phyloP scores from a whole-genome alignment of 164 flowering plant species.

The Amborella trichopoda region DNA sequence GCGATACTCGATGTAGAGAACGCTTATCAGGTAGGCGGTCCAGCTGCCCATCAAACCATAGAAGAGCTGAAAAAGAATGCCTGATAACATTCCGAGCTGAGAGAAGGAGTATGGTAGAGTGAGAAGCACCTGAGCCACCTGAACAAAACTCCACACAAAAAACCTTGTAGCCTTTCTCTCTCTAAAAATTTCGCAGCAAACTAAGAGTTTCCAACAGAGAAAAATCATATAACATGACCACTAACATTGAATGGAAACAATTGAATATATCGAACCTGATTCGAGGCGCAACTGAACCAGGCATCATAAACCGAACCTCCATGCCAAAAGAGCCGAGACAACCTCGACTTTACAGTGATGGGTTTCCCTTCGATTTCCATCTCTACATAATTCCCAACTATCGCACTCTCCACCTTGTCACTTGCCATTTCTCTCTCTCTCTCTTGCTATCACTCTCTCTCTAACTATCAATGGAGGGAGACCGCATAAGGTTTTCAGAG shows the following conservation, averaged over 20 bases:
- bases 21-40: constrained; percentile 11
- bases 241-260: no score
- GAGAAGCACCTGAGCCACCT: constrained; percentile 12
- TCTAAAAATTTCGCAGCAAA: no score
- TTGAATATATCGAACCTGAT: constrained; percentile 51
- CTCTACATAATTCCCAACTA: constrained; percentile 81
- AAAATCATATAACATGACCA: no score
- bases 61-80: constrained; percentile 11
- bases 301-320: constrained; percentile 98
- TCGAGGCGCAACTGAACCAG: constrained; percentile 98
- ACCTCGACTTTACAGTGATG: constrained; percentile 29
- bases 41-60: constrained; percentile 13
- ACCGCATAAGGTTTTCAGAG: no score
- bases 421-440: no score
- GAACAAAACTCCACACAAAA: constrained; percentile 1
- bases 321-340: constrained; percentile 82
- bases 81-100: constrained; percentile 9
- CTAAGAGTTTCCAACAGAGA: no score
- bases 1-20: constrained; percentile 9
- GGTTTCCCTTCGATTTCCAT: constrained; percentile 79
- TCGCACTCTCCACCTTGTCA: constrained; percentile 75
- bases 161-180: no score
- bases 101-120: constrained; percentile 12
- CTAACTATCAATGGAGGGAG: no score
- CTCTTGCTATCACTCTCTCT: no score